Evolutionary conservation across 2,329 filamentous ascomycete species (phyloP).

Genomic region (Mariannaea sp.): DNA sequence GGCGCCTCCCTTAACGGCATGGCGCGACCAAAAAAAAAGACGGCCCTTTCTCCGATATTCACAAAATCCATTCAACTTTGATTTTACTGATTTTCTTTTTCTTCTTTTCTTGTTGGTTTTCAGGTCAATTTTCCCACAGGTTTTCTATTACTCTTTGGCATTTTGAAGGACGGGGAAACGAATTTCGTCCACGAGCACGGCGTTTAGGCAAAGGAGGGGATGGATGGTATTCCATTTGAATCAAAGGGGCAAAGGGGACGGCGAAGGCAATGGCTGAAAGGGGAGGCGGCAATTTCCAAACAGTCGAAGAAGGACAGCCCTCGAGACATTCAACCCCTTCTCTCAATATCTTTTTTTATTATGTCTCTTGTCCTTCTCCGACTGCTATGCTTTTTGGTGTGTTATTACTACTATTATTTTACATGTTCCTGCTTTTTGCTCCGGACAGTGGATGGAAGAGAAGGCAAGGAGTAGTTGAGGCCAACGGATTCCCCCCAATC

Average conservation of each 20-base stretch:
- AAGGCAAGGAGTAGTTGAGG: constrained; percentile 1
- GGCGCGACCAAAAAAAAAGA: constrained; percentile 21
- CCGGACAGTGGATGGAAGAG: constrained; percentile 8
- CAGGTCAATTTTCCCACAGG: constrained; percentile 22
- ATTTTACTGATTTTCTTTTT: constrained; percentile 25
- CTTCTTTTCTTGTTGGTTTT: too few species aligned
- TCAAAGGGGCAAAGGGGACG: constrained; percentile 24
- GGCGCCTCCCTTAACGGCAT: constrained; percentile 22
- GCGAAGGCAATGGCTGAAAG: constrained; percentile 18
- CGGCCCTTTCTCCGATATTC: constrained; percentile 20
- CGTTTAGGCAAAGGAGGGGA: constrained; percentile 38
- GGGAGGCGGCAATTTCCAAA: constrained; percentile 24
- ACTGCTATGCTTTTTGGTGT: constrained; percentile 20
- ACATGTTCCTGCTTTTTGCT: constrained; percentile 18
- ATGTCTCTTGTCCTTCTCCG: constrained; percentile 21
- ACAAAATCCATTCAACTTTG: constrained; percentile 26
- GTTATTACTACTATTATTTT: constrained; percentile 19
- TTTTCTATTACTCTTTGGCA: constrained; percentile 24
- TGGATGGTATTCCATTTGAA: constrained; percentile 22
- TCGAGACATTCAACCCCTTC: constrained; percentile 27
- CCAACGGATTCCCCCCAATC: too few species aligned
- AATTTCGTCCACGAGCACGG: constrained; percentile 37
- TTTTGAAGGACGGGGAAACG: constrained; percentile 32
- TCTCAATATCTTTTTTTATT: not conserved
- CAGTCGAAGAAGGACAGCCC: constrained; percentile 17